A percentile compares a stretch with the other conserved stretches of the same genome.
These are phyloP conservation scores for Bocquillonia castaneifolia DNA, from an alignment of 441 rosid species.

Conservation along the genomic window DNA sequence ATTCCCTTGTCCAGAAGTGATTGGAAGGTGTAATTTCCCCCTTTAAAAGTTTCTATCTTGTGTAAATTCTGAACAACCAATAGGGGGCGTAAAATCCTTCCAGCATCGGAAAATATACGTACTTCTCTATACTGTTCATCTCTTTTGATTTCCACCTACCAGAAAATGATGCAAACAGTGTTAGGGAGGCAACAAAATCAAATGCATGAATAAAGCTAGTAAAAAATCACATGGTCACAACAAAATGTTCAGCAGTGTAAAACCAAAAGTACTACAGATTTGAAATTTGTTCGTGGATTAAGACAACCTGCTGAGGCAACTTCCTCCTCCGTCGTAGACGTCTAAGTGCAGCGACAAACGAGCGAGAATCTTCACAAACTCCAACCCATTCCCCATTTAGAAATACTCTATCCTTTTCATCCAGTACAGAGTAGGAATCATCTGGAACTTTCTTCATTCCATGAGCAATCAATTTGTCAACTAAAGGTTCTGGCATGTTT, in stretches of 20 bases:
- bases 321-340: conserved; percentile 52
- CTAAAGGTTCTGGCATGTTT: conserved; percentile 44
- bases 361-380: conserved; percentile 48
- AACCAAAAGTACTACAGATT: neutral
- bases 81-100: conserved; percentile 90
- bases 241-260: neutral
- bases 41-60: conserved; percentile 49
- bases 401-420: conserved; percentile 56
- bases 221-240: neutral
- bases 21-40: conserved; percentile 40
- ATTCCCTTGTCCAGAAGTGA: conserved; percentile 66
- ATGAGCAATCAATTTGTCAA: conserved; percentile 38
- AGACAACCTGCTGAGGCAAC: conserved; percentile 60
- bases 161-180: conserved; percentile 7
- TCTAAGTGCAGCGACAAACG: conserved; percentile 56
- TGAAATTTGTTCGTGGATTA: neutral
- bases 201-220: neutral
- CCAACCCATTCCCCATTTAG: conserved; percentile 95
- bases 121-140: conserved; percentile 66
- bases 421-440: conserved; percentile 45
- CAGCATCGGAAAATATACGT: conserved; percentile 74
- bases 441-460: conserved; percentile 69
- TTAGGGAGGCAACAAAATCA: conserved; percentile 11
- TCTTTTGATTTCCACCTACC: conserved; percentile 79
- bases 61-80: conserved; percentile 62